Evolutionary conservation across 768 basidiomycete genomes (phyloP).

Genomic region (Inosperma sp.): DNA sequence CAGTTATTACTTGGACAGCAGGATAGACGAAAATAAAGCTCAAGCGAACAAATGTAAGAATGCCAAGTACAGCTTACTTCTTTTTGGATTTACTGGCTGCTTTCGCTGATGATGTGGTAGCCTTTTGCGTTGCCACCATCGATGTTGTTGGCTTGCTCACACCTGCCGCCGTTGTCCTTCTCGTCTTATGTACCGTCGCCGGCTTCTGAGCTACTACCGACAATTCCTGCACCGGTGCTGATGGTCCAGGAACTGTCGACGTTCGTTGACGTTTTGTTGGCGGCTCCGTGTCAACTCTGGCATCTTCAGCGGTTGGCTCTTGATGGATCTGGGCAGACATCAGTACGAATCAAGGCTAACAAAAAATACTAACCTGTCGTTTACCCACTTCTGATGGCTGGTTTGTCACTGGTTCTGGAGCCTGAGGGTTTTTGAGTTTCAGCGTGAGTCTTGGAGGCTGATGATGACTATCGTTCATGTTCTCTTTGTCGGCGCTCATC

Average conservation of each 20-base stretch:
- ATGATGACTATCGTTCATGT: background rate
- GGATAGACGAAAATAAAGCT: no score
- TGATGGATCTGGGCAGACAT: background rate
- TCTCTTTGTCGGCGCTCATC: background rate
- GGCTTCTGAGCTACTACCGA: background rate
- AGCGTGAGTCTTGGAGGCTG: background rate
- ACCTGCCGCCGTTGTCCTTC: background rate
- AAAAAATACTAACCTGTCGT: background rate
- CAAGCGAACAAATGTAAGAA: no score
- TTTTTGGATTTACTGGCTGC: background rate
- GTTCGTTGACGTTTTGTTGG: background rate
- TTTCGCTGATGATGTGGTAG: no score
- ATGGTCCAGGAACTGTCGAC: background rate
- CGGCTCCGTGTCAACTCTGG: no score
- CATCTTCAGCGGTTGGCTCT: no score
- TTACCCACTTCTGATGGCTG: background rate
- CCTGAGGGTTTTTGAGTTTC: background rate
- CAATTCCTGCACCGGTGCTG: background rate
- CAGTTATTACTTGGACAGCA: no score
- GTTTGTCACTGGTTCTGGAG: background rate
- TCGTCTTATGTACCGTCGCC: background rate
- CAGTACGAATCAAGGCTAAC: background rate
- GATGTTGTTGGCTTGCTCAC: no score
- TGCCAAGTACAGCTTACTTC: no score
- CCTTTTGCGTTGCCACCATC: no score